Conservation (phyloP, 805 yeast genomes). For the Yarrowia sp. region DNA sequence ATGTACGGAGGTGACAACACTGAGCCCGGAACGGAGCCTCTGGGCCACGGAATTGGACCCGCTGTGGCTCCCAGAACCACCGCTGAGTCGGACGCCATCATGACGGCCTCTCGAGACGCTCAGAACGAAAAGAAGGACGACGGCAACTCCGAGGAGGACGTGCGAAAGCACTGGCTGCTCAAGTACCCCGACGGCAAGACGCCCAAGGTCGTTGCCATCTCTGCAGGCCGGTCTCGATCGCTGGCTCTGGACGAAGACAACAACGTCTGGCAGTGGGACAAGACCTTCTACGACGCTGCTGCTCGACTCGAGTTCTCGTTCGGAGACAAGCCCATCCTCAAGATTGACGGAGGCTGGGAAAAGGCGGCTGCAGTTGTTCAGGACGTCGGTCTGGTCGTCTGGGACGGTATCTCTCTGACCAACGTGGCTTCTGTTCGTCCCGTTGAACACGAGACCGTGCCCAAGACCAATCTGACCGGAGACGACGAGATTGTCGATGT, state of each 20-base stretch:
- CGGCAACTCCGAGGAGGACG: background rate
- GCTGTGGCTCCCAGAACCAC: conserved; percentile 12
- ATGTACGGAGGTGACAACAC: conserved; percentile 2
- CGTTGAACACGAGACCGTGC: conserved; percentile 27
- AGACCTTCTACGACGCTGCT: conserved; percentile 29
- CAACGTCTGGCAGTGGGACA: conserved; percentile 63
- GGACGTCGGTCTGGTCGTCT: conserved; percentile 55
- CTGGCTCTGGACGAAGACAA: conserved; percentile 55
- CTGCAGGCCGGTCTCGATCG: conserved; percentile 65
- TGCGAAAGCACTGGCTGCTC: conserved; percentile 15
- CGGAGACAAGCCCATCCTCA: conserved; percentile 27
- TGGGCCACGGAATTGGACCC: conserved; percentile 25
- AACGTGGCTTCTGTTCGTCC: conserved; percentile 1
- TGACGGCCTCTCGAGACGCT: background rate
- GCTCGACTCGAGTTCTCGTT: conserved; percentile 28
- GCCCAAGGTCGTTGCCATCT: conserved; percentile 46
- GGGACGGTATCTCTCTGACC: conserved; percentile 43
- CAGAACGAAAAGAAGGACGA: background rate
- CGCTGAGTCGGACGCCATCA: background rate
- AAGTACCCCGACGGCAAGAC: background rate
- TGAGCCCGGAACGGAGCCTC: conserved; percentile 6
- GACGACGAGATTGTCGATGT: conserved; percentile 48
- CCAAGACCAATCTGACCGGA: conserved; percentile 26
- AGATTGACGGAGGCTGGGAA: conserved; percentile 68
- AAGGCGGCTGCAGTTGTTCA: conserved; percentile 50